These are phyloP conservation scores for Saccharomyces pastorianus DNA, from an alignment of 1,139 yeast genomes.

Conservation along the genomic window DNA sequence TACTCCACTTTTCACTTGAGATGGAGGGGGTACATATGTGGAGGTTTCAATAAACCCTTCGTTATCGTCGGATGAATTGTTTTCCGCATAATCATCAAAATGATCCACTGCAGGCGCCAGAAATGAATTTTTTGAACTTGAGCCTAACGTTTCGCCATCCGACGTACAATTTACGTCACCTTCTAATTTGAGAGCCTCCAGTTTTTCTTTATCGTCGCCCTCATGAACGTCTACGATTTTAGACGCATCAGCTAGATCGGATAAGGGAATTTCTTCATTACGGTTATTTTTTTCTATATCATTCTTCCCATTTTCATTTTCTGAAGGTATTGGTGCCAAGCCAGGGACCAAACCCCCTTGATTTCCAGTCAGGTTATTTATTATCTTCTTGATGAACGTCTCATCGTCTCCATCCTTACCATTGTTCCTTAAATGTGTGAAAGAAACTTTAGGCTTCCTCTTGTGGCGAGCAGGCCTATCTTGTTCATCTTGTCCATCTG, in stretches of 20 bases:
- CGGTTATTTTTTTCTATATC: conserved; percentile 13
- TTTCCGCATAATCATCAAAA: conserved; percentile 19
- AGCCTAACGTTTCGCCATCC: conserved; percentile 10
- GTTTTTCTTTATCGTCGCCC: conserved; percentile 6
- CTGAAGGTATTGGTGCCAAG: conserved; percentile 9
- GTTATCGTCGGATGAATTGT: conserved; percentile 10
- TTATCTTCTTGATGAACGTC: conserved; percentile 23
- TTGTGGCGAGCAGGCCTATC: conserved; percentile 10
- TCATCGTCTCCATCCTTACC: conserved; percentile 16
- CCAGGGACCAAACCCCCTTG: conserved; percentile 32
- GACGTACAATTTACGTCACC: conserved; percentile 7
- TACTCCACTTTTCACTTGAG: conserved; percentile 73
- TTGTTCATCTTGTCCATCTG: conserved; percentile 15
- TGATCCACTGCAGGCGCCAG: conserved; percentile 20
- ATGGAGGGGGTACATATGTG: conserved; percentile 63
- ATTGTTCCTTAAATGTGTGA: conserved; percentile 14
- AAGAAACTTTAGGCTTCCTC: conserved; percentile 12
- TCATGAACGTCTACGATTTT: conserved; percentile 28
- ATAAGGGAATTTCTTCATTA: conserved; percentile 16
- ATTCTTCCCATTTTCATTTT: background rate
- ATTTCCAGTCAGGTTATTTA: conserved; percentile 21
- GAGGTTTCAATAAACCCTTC: conserved; percentile 30
- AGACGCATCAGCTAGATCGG: conserved; percentile 24
- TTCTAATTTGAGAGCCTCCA: conserved; percentile 2
- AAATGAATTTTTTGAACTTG: conserved; percentile 30